phyloP scores from a whole-genome alignment of 2,329 filamentous ascomycete species.

The Cytospora mali region DNA sequence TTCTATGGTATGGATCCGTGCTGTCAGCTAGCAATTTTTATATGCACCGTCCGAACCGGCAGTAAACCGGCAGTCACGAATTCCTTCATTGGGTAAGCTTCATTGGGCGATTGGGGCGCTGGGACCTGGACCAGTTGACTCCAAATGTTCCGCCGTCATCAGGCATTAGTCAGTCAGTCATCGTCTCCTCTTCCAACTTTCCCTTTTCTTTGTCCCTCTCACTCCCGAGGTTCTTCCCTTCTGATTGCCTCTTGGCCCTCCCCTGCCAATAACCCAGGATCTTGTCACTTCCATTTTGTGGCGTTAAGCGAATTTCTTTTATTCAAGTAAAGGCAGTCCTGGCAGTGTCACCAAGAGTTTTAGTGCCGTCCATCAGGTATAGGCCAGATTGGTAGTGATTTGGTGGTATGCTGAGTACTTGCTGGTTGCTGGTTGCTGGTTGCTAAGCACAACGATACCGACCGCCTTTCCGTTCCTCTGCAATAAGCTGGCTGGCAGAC shows the following conservation, averaged over 20 bases:
- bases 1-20: background rate
- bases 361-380: slow-evolving; percentile 8
- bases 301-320: background rate
- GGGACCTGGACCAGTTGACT: no score
- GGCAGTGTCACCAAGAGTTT: slow-evolving; percentile 10
- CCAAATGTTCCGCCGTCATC: background rate
- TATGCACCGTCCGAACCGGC: background rate
- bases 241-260: background rate
- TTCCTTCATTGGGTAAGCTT: background rate
- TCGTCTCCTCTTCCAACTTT: slow-evolving; percentile 14
- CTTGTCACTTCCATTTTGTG: background rate
- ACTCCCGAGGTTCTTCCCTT: background rate
- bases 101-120: background rate
- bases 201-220: background rate
- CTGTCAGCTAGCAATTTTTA: background rate
- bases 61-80: background rate
- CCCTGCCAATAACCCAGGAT: background rate
- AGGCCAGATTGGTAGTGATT: background rate
- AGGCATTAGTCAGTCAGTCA: background rate
- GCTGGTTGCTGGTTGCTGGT: background rate
- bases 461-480: background rate
- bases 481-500: background rate
- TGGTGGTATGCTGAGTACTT: background rate
- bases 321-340: background rate
- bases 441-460: background rate